Conservation (phyloP, 75 land plant species). For the Chamaecyparis obtusa region DNA sequence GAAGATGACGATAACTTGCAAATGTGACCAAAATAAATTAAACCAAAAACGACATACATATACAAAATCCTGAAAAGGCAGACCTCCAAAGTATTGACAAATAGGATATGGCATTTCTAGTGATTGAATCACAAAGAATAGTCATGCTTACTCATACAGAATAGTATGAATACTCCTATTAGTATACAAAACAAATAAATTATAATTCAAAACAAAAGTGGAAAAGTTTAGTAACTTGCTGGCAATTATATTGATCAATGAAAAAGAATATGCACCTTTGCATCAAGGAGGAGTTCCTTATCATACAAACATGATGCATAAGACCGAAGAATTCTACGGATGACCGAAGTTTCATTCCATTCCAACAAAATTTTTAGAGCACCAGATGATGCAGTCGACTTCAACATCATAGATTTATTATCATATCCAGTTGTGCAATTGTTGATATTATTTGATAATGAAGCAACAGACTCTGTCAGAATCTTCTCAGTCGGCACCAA, state of each 20-base stretch:
- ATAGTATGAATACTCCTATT: not conserved
- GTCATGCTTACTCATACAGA: not conserved
- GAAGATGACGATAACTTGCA: not conserved
- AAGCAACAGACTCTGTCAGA: slow-evolving; percentile 14
- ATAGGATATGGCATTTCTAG: not conserved
- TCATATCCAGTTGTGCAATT: slow-evolving; percentile 9
- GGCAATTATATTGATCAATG: not conserved
- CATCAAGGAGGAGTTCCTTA: slow-evolving; percentile 26
- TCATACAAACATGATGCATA: slow-evolving; percentile 55
- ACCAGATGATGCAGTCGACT: slow-evolving; percentile 10
- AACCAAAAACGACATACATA: not conserved
- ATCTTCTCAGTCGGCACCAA: slow-evolving; percentile 29
- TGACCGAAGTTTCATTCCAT: slow-evolving; percentile 33
- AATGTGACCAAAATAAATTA: not conserved
- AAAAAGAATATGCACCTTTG: slow-evolving; percentile 51
- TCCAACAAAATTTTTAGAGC: slow-evolving; percentile 31
- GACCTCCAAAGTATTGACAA: not conserved
- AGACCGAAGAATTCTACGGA: slow-evolving; percentile 43
- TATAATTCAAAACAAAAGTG: not conserved
- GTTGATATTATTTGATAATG: slow-evolving; percentile 20
- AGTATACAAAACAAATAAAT: not conserved
- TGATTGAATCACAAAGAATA: not conserved
- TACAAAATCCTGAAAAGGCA: not conserved
- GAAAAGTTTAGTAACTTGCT: not conserved
- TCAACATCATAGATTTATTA: not conserved